Evolutionary conservation across 1,284 basidiomycete genomes (phyloP), one percentile per base, ranked within the genome.

Genomic region (Tilletia indica): DNA sequence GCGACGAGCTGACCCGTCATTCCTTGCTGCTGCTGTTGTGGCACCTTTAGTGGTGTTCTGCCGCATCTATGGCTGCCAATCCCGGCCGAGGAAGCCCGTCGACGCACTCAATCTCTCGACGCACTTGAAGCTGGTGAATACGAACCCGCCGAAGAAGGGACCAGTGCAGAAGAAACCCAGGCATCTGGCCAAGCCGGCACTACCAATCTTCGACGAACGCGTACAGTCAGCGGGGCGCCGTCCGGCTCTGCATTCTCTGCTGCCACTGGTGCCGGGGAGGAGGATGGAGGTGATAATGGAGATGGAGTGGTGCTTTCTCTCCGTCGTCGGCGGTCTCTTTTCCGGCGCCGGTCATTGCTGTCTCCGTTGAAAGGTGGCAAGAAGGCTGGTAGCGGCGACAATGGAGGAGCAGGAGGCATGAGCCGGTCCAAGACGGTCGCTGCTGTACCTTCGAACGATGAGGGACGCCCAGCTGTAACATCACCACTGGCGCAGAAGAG

Each of bases 41-140:
- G 25, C 25, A 31, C 25, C 25, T 31, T 6, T 12, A 71, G 70
- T 6, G 79, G 81, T 3, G 77, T 75, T 14, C 68, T 83, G 58
- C 82, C 82, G 2, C 77, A 80, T 45, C 70, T 81, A 14, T 83
- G 82, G 82, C 70, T 82, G 39, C 82, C 82, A 5, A 61, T 75
- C 11, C 64, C 68, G 68, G 69, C 61, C 21, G 67, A 61, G 11
- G 67, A 56, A 36, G 19, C 61, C 19, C 61, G 61, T 2, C 31
- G 36, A 4, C 61, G 61, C 16, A 38, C 61, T 3, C 36, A 34
- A 9, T 38, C 61, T 4, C 36, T 64, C 8, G 61, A 64, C 36
- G 61, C 61, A 14, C 31, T 64, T 19, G 61, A 64, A 39, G 31
- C 61, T 4, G 61, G 61, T 5, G 61, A 64, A 19, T 54, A 54